Evolutionary conservation across 1,284 basidiomycete species (phyloP).

Genomic region (Apiotrichum brassicae): DNA sequence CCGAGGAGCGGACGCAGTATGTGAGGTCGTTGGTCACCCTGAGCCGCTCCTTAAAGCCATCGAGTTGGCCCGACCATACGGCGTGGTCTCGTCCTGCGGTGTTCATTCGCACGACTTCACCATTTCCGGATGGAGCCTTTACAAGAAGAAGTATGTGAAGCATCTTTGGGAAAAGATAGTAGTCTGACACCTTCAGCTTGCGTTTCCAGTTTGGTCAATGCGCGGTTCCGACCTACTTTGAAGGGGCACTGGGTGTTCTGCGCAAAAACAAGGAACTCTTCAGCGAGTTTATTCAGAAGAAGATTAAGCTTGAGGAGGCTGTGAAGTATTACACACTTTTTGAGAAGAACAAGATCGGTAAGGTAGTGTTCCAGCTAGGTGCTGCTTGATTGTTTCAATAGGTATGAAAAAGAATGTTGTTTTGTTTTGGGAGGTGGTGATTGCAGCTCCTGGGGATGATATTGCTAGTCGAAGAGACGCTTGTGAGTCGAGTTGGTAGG

Average conservation of each 20-base stretch:
- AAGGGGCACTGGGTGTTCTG: conserved; percentile 64
- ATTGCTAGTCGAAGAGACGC: no score
- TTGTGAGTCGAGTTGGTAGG: no score
- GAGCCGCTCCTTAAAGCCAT: conserved; percentile 64
- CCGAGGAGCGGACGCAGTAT: conserved; percentile 46
- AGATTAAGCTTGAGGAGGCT: conserved; percentile 35
- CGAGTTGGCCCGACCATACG: conserved; percentile 71
- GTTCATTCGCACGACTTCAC: conserved; percentile 47
- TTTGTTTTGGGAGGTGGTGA: no score
- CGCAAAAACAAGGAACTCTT: conserved; percentile 35
- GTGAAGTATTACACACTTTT: conserved; percentile 42
- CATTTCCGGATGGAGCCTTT: conserved; percentile 52
- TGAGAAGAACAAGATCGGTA: conserved; percentile 38
- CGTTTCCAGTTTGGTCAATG: conserved; percentile 60
- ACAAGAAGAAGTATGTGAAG: conserved; percentile 57
- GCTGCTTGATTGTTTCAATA: no score
- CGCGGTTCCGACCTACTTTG: conserved; percentile 71
- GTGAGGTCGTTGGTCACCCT: conserved; percentile 70
- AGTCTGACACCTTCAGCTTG: conserved; percentile 6
- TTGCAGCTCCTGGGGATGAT: no score
- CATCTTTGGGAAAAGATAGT: no score
- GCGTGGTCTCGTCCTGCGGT: conserved; percentile 70
- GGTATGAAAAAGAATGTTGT: no score
- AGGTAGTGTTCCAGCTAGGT: conserved; percentile 34
- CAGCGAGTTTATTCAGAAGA: conserved; percentile 37